Base-by-base conservation (phyloP, 139 green algal genomes). In the Volvox africanus region DNA sequence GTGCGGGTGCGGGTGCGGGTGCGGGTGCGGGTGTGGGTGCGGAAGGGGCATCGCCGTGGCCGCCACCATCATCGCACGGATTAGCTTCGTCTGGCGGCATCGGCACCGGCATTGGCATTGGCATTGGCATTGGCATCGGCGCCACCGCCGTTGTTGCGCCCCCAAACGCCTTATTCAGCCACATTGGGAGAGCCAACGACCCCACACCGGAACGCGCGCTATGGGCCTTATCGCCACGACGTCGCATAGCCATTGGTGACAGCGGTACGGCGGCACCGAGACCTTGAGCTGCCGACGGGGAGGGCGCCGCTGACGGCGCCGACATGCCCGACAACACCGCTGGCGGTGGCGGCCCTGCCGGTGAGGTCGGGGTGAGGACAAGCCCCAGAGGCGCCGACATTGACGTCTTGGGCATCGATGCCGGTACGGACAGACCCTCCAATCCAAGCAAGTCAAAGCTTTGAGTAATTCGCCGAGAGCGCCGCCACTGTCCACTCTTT, bases 241-340 rank as follows among this genome's bases (percentile, higher is more conserved):
- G 75, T 11, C 75, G 75, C 75, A 30, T n/a, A 33, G 75, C 75
- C 75, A 81, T 81, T 20, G 75, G 75, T 17, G 75, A 81, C 75
- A 81, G 75, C 75, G 75, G 75, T 17, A 17, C 75, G 73, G 68
- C 68, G 20, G 71, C 71, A 35, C 32, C 67, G 67, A 75, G 67
- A 26, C 67, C 67, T 55, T 55, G 44, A 55, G 9, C 44, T 55
- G 9, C 44, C 44, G 44, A 55, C 44, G 44, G 44, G 44, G 44
- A 55, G 44, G 67, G 22, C 67, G 67, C 67, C 11, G 67, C 67
- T 28, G 67, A 26, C 67, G 67, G 22, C 67, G 67, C 1, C 71
- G 71, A 33, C 20, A 30, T 30, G 65, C 71, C 71, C 71, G 71
- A 79, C 71, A 28, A 75, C 3, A 6, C 24, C 67, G 22, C 9